These are phyloP conservation scores for Ascocoryne sarcoides DNA, from an alignment of 2,329 filamentous ascomycete genomes.

Conservation along the genomic window DNA sequence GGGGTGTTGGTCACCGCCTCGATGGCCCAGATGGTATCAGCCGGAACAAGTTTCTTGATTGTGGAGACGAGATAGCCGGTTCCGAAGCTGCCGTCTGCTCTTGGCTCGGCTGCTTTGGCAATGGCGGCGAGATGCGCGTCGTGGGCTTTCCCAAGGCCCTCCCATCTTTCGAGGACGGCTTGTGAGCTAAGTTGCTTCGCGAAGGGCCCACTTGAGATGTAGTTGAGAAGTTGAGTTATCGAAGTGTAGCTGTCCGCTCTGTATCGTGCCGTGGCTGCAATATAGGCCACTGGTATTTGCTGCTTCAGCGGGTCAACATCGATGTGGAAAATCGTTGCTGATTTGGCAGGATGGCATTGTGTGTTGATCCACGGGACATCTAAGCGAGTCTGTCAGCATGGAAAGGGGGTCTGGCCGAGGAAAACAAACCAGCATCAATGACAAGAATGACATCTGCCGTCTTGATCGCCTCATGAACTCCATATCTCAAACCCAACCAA, in stretches of 20 bases:
- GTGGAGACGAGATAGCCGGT: constrained; percentile 37
- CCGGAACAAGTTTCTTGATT: constrained; percentile 46
- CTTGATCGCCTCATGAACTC: constrained; percentile 62
- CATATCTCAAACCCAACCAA: constrained; percentile 64
- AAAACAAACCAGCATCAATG: constrained; percentile 52
- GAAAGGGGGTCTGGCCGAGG: not conserved
- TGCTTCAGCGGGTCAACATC: constrained; percentile 60
- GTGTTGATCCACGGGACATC: constrained; percentile 94
- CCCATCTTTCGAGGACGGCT: constrained; percentile 37
- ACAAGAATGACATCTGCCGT: constrained; percentile 79
- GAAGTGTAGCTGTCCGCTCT: constrained; percentile 56
- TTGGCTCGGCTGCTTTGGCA: constrained; percentile 45
- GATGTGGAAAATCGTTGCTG: constrained; percentile 52
- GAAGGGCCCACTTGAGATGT: constrained; percentile 43
- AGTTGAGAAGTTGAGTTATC: constrained; percentile 59
- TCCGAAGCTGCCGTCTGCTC: constrained; percentile 48
- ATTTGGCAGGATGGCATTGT: constrained; percentile 45
- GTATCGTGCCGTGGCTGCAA: constrained; percentile 56
- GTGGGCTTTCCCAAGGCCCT: constrained; percentile 49
- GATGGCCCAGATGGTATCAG: constrained; percentile 64
- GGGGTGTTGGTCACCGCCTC: constrained; percentile 68
- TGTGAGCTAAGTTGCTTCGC: constrained; percentile 33
- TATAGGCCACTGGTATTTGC: constrained; percentile 62
- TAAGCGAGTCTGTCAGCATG: constrained; percentile 5
- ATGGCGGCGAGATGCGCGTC: constrained; percentile 51